A percentile compares a stretch with the other conserved stretches of the same genome.
Conservation (phyloP, 805 yeast species). For the Teunomyces lycoperdinae region DNA sequence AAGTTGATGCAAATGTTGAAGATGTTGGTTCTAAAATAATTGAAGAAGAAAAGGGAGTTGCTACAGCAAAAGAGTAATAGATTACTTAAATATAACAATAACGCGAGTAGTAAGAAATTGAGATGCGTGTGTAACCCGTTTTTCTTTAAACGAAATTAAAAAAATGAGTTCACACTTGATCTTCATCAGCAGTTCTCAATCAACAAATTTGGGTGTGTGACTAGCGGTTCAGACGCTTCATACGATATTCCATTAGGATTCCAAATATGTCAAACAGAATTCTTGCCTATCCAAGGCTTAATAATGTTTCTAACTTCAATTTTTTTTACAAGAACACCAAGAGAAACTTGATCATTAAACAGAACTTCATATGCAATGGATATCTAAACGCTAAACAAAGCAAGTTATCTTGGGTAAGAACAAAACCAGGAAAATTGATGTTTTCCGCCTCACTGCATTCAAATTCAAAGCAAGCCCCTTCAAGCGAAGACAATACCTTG, state of each 20-base stretch:
- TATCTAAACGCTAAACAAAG: slow-evolving; percentile 10
- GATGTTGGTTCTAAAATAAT: neutral
- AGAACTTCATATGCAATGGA: slow-evolving; percentile 35
- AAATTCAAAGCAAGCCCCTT: neutral
- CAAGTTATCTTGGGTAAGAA: neutral
- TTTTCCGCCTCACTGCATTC: neutral
- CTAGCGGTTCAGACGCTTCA: neutral
- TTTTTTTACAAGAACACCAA: slow-evolving; percentile 38
- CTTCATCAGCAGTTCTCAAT: neutral
- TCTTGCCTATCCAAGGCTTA: slow-evolving; percentile 13
- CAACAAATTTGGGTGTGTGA: neutral
- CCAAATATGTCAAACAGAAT: slow-evolving; percentile 17
- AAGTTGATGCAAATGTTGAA: neutral
- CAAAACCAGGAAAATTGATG: neutral
- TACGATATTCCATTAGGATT: neutral
- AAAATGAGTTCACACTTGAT: neutral
- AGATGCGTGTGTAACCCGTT: neutral
- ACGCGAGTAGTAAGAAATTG: neutral
- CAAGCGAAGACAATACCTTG: slow-evolving; percentile 10
- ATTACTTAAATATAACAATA: neutral
- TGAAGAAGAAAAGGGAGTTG: neutral
- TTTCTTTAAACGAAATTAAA: neutral
- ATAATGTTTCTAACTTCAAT: slow-evolving; percentile 22
- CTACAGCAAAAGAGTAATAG: neutral
- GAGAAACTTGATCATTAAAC: slow-evolving; percentile 25